Evolutionary conservation across 2,329 filamentous ascomycete genomes (phyloP).

Genomic region (Diplodia sapinea): DNA sequence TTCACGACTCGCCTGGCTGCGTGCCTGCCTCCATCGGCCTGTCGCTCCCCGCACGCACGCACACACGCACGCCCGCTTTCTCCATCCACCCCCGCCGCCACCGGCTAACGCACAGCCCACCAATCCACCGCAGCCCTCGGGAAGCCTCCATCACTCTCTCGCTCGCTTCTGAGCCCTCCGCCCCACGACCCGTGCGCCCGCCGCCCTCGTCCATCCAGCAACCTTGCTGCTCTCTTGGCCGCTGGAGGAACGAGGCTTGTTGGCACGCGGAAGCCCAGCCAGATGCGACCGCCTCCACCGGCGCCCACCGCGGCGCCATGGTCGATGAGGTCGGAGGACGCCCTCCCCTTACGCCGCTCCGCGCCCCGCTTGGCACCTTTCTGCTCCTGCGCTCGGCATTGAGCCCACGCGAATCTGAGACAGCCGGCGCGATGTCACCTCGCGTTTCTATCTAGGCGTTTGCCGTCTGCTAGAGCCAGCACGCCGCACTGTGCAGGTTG

Average conservation of each 20-base stretch:
- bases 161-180: background rate
- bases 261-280: background rate
- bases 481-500: background rate
- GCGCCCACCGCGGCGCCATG: conserved; percentile 15
- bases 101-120: conserved; percentile 1
- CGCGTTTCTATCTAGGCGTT: background rate
- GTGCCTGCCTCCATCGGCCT: background rate
- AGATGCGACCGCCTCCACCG: background rate
- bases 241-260: conserved; percentile 6
- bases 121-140: conserved; percentile 28
- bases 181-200: background rate
- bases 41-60: conserved; percentile 22
- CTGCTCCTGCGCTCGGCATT: background rate
- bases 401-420: background rate
- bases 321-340: background rate
- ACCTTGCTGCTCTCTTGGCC: background rate
- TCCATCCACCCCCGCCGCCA: conserved; percentile 16
- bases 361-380: background rate
- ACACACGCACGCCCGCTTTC: conserved; percentile 8
- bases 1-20: background rate
- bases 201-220: background rate
- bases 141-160: background rate
- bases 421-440: conserved; percentile 11
- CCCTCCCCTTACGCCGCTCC: background rate
- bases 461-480: conserved; percentile 1